phyloP scores from a whole-genome alignment of 2,329 filamentous ascomycete genomes.

The Monosporascus sp. region DNA sequence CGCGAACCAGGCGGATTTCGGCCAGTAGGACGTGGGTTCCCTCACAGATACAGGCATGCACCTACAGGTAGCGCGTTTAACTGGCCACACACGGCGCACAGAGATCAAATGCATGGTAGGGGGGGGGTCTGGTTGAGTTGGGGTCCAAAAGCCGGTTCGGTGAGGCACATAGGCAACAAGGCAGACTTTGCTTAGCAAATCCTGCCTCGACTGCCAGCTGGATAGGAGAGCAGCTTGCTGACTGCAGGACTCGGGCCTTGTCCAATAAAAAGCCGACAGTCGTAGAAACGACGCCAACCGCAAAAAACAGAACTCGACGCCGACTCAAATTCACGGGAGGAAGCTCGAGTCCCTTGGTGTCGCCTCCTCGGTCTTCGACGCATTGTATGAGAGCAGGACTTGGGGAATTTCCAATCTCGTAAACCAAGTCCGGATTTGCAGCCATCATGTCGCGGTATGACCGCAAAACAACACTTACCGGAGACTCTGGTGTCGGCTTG shows the following conservation, averaged over 20 bases:
- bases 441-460: not conserved
- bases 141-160: conserved; percentile 28
- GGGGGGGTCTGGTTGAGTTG: conserved; percentile 23
- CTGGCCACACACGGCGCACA: conserved; percentile 23
- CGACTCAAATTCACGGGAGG: conserved; percentile 13
- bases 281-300: conserved; percentile 9
- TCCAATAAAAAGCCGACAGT: conserved; percentile 21
- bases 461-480: not conserved
- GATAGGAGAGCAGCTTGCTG: conserved; percentile 24
- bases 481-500: not conserved
- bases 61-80: conserved; percentile 24
- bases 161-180: conserved; percentile 31
- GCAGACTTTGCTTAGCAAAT: conserved; percentile 26
- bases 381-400: conserved; percentile 17
- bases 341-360: conserved; percentile 15
- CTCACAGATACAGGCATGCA: conserved; percentile 19
- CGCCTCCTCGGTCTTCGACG: conserved; percentile 20
- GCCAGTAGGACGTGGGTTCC: conserved; percentile 24
- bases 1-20: conserved; percentile 15
- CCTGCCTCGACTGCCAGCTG: conserved; percentile 28
- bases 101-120: conserved; percentile 17
- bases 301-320: conserved; percentile 17
- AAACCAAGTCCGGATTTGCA: not conserved
- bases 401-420: conserved; percentile 6
- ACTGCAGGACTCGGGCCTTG: conserved; percentile 28